Evolutionary conservation across 371 early-diverging fungal genomes (phyloP), one percentile per base, ranked within the genome.

Genomic region (Sporodiniella umbellata): DNA sequence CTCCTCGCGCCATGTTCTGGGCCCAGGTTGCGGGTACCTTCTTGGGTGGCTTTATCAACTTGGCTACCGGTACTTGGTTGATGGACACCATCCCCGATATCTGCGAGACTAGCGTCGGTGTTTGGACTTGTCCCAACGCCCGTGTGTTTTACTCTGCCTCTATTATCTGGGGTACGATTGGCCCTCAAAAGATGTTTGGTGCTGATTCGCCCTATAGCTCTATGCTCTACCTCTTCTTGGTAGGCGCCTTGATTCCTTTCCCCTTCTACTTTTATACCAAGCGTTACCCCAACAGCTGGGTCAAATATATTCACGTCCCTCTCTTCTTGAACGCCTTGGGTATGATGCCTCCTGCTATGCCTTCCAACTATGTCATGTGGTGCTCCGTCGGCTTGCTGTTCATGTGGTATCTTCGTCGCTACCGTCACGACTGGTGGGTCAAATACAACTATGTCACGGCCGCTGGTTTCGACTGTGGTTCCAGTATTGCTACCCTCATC

Each of bases 381-480:
- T 83, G 80, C 45, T 49, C 60, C 18, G 57, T 75, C 14, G 85
- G 84, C 44, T 81, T 86, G 58, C 31, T 87, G 12, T 87, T 86
- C 58, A 84, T 85, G 72, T 86, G 58, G 58, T 68, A 64, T 24
- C 30, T 84, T 8, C 78, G 76, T 53, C 66, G 68, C 47, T 79
- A 83, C 47, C 62, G 62, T 6, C 53, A 67, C 24, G 67, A 71
- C 1, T 89, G 88, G 88, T 90, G 86, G 79, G 52, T 66, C 35
- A 70, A 82, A 25, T 88, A 86, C 60, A 85, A 82, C 61, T 89
- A 87, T 54, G 75, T 88, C 11, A 70, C 89, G 6, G 86, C 88
- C 6, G 88, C 88, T 4, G 88, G 85, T 1, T 63, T 89, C 42
- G 88, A 89, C 54, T 81, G 85, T n/a, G 90, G 87, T 23, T 64